Conservation (phyloP, 345 rosid species). For the Populus nigra region DNA sequence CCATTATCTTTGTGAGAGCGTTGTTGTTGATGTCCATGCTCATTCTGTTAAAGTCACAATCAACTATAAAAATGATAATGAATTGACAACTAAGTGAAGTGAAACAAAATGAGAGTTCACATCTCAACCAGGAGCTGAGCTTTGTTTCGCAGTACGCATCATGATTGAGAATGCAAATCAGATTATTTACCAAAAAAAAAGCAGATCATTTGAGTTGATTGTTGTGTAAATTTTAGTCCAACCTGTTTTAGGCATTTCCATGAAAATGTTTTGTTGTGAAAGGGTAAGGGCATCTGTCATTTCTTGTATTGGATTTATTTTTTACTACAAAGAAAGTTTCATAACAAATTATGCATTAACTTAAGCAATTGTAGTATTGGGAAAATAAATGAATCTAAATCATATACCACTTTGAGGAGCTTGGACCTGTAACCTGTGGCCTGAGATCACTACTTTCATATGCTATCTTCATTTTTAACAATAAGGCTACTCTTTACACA, state of each 20-base stretch:
- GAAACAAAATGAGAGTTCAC: neutral
- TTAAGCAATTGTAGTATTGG: neutral
- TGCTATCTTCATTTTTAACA: neutral
- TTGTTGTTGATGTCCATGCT: neutral
- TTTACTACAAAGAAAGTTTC: neutral
- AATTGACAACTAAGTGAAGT: neutral
- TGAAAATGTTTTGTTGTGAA: too few relatives aligned
- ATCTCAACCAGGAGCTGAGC: neutral
- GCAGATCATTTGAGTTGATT: neutral
- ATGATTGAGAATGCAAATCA: neutral
- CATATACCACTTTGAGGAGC: neutral
- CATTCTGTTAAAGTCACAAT: neutral
- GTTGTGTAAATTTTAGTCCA: too few relatives aligned
- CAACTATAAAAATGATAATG: neutral
- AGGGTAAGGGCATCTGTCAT: neutral
- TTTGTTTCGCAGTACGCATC: neutral
- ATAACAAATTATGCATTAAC: neutral
- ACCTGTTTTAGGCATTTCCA: too few relatives aligned
- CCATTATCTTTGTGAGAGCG: neutral
- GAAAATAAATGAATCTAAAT: neutral
- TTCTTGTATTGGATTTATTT: neutral
- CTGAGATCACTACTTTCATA: neutral
- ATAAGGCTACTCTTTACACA: neutral
- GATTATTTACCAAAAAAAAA: neutral
- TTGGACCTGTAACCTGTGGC: neutral